Base-by-base conservation (phyloP, 352 stramenopile genomes). In the Globisporangium splendens region DNA sequence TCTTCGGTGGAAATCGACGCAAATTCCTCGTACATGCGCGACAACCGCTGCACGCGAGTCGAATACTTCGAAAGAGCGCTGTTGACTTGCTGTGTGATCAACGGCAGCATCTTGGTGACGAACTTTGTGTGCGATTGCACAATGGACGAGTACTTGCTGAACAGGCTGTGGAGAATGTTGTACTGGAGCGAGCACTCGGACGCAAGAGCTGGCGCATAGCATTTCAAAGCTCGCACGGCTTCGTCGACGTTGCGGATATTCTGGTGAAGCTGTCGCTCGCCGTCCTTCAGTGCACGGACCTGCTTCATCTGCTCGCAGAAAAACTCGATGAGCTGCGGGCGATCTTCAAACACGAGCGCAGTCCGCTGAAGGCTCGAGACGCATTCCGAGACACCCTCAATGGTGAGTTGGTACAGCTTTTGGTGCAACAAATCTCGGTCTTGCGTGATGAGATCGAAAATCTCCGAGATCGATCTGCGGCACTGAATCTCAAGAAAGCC, bases 401-500 rank as follows among this genome's bases (percentile, higher is more conserved):
- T 43, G 1, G 62, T 57, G 1, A 91, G 54, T 8, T 67, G 46
- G 39, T 70, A 66, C 14, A 91, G 53, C 0, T 60, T 67, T 47
- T 75, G 50, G 42, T 84, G 72, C 10, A 88, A 42, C 6, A 48
- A 52, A 17, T 73, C 66, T 10, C 82, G 71, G 59, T 91, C 75
- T 31, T 73, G 47, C 33, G 55, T 61, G 63, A 89, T 85, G 3
- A 80, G 50, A 4, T 91, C 77, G n/a, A 82, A 53, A 43, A 89
- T 75, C 28, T 89, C 79, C 6, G 66, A 72, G 20, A 91, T 73
- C 1, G 81, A 79, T 3, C 67, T 65, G 0, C 77, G 77, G 35
- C 82, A 91, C 38, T 89, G 79, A 53, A 91, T 78, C 57, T 91
- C 82, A 1, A 91, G 61, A 62, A 91, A 91, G 8, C 77, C 77